These are phyloP conservation scores for Cytospora mali DNA, from an alignment of 2,329 filamentous ascomycete genomes.

Conservation along the genomic window DNA sequence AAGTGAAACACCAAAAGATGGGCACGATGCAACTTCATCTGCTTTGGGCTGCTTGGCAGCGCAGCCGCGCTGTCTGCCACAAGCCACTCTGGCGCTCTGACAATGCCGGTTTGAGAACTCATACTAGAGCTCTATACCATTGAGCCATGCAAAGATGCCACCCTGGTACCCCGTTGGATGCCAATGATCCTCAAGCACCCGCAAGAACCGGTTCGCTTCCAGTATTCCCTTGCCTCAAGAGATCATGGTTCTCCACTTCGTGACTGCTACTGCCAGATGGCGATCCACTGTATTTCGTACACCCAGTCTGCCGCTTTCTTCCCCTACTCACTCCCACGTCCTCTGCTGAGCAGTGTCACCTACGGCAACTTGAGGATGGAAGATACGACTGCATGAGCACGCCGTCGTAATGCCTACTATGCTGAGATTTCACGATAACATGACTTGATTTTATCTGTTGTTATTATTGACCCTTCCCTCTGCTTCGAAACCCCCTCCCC, in stretches of 20 bases:
- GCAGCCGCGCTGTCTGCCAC: slow-evolving; percentile 17
- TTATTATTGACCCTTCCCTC: slow-evolving; percentile 37
- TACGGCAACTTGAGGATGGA: slow-evolving; percentile 5
- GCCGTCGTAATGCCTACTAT: slow-evolving; percentile 34
- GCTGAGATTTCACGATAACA: slow-evolving; percentile 24
- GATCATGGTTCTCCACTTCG: slow-evolving; percentile 13
- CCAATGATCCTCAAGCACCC: slow-evolving; percentile 14
- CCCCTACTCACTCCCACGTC: not conserved
- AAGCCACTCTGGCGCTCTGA: slow-evolving; percentile 1
- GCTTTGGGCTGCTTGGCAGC: slow-evolving; percentile 22
- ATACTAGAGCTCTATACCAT: slow-evolving; percentile 15
- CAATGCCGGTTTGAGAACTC: slow-evolving; percentile 14
- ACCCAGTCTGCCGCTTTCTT: slow-evolving; percentile 7
- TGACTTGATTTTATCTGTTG: slow-evolving; percentile 36
- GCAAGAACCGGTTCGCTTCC: slow-evolving; percentile 13
- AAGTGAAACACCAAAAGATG: slow-evolving; percentile 44
- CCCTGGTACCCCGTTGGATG: not conserved
- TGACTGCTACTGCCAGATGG: slow-evolving; percentile 13
- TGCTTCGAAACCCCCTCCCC: slow-evolving; percentile 41
- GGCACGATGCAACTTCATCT: slow-evolving; percentile 34
- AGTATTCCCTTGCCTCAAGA: slow-evolving; percentile 21
- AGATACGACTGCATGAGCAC: slow-evolving; percentile 12
- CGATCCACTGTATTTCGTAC: slow-evolving; percentile 3
- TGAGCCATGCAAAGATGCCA: not conserved
- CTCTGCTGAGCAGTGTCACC: slow-evolving; percentile 9